phyloP scores from a whole-genome alignment of 1,284 basidiomycete genomes.

The Microbotryum scabiosae region DNA sequence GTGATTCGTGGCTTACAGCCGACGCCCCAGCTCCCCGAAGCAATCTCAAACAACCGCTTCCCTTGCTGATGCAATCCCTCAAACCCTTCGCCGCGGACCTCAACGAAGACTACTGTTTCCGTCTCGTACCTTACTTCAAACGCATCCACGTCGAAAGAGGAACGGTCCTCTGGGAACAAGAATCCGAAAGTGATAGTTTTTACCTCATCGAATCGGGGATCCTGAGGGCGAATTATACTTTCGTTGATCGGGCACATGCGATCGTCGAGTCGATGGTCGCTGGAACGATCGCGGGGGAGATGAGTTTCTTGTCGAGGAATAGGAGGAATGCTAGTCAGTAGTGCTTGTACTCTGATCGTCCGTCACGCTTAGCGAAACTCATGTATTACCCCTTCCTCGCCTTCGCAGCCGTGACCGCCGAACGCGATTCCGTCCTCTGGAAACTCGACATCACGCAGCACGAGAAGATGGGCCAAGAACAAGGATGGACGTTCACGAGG shows the following conservation, averaged over 20 bases:
- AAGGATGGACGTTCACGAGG: conserved; percentile 24
- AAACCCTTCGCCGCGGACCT: conserved; percentile 42
- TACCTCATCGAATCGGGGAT: conserved; percentile 80
- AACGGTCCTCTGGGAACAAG: conserved; percentile 64
- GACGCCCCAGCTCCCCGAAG: conserved; percentile 14
- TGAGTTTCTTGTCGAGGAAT: conserved; percentile 66
- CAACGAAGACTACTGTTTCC: conserved; percentile 33
- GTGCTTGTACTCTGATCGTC: no score
- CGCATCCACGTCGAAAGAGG: conserved; percentile 54
- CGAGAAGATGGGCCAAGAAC: conserved; percentile 46
- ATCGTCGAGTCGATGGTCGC: conserved; percentile 63
- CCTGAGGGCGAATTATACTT: conserved; percentile 55
- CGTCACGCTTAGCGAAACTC: no score
- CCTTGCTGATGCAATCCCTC: conserved; percentile 46
- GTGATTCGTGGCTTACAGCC: conserved; percentile 33
- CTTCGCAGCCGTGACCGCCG: conserved; percentile 55
- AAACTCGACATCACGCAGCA: conserved; percentile 56
- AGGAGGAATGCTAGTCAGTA: conserved; percentile 60
- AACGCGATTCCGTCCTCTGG: conserved; percentile 70
- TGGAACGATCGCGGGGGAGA: conserved; percentile 79
- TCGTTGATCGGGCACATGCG: conserved; percentile 60
- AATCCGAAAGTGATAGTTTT: conserved; percentile 55
- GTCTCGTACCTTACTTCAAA: conserved; percentile 62
- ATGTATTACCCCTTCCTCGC: no score
- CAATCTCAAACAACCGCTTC: conserved; percentile 41